Base-by-base conservation (phyloP, 176 grass and related monocot species). In the Coix lacrymajobi region DNA sequence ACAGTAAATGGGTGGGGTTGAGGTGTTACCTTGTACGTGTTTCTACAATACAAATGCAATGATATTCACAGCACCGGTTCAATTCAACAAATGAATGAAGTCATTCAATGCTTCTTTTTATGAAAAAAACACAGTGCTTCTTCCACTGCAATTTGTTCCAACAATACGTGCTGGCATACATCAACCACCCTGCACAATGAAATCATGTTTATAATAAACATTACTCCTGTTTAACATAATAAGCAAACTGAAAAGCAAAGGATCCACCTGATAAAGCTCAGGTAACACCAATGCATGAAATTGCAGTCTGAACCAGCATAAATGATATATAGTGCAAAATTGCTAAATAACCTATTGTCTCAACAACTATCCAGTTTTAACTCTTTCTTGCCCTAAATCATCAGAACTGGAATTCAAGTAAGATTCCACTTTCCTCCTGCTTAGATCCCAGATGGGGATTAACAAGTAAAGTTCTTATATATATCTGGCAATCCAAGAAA, bases 41-140 rank as follows among this genome's bases (percentile, higher is more conserved):
- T 81, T 69, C 41, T 70, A 70, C 12, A 78, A 78, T 71, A n/a
- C 32, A 88, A 63, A 78, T 72, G 66, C 22, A 80, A 54, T 25
- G 8, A 73, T 51, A 77, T 49, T 80, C 77, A 73, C 62, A 30
- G 41, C 12, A 66, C 37, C 15, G 19, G 60, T 33, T 79, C 45
- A 38, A 66, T 79, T 57, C 30, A 43, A 31, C 29, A 75, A 79
- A 57, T 13, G n/a, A 73, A 78, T 41, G 15, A 3, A 17, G 66
- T 84, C n/a, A 68, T 74, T 16, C 36, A 32, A 39, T 76, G 33
- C 77, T 61, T 33, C 60, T 36, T 63, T 52, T 52, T 52, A 20
- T 6, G 4, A 52, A 52, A 52, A 20, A 20, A 52, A 20, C 0
- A 3, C 48, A 52, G 45, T 80, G 31, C 61, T 46, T 63, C 37